Evolutionary conservation across 108 stramenopile species (phyloP).

Genomic region (Fragilaria radians): DNA sequence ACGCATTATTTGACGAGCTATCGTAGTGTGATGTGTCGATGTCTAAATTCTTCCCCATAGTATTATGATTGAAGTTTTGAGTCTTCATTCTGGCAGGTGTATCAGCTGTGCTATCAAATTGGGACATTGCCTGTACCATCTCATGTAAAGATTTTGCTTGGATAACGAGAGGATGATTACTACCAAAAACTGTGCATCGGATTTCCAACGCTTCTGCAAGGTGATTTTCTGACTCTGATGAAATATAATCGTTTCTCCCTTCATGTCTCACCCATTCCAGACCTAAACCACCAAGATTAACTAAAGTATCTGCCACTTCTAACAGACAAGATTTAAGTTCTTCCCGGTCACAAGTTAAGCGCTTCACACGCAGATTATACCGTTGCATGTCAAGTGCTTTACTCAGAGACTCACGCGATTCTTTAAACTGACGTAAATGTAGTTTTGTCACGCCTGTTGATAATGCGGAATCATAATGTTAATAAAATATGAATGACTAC

Average conservation of each 20-base stretch:
- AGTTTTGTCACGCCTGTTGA: conserved; percentile 12
- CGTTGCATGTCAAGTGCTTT: conserved; percentile 47
- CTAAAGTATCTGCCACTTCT: conserved; percentile 52
- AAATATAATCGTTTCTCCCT: conserved; percentile 29
- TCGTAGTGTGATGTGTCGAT: too few relatives aligned
- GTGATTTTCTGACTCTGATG: conserved; percentile 27
- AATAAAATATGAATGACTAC: not conserved
- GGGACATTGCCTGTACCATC: not conserved
- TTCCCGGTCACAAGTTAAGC: not conserved
- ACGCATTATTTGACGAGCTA: too few relatives aligned
- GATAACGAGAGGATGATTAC: conserved; percentile 24
- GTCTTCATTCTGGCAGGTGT: too few relatives aligned
- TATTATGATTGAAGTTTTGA: too few relatives aligned
- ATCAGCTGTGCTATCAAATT: not conserved
- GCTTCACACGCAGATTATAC: not conserved
- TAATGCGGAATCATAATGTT: not conserved
- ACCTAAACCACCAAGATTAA: conserved; percentile 50
- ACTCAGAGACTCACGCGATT: conserved; percentile 25
- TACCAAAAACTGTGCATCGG: conserved; percentile 32
- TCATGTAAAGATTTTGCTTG: conserved; percentile 15
- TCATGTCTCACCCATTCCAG: conserved; percentile 47
- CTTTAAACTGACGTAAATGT: conserved; percentile 34
- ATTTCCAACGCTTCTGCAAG: conserved; percentile 48
- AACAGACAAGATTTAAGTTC: conserved; percentile 1
- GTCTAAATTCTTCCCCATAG: too few relatives aligned